These are phyloP conservation scores for Backusella liffmaniae DNA, from an alignment of 192 early-diverging fungal genomes.

Conservation along the genomic window DNA sequence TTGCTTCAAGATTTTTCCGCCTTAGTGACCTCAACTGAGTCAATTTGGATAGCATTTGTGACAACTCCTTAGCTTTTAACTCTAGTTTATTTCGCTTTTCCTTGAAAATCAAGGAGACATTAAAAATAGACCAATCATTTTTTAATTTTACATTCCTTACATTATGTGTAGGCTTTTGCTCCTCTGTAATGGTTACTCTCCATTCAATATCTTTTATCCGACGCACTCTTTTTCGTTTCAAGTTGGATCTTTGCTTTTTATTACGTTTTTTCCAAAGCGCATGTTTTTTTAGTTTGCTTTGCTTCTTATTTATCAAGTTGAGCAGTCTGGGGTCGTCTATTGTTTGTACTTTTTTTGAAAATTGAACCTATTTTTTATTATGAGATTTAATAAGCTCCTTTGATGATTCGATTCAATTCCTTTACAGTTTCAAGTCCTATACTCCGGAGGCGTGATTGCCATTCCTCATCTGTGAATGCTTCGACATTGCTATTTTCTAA, in stretches of 20 bases:
- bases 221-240: not conserved
- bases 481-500: not conserved
- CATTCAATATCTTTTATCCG: not conserved
- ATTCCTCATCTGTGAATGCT: not conserved
- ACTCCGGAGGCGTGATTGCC: not conserved
- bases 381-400: not conserved
- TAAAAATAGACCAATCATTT: no score
- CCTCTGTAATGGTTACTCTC: not conserved
- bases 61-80: not conserved
- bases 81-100: not conserved
- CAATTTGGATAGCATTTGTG: not conserved
- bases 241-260: not conserved
- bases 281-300: not conserved
- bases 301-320: not conserved
- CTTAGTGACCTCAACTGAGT: not conserved
- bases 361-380: not conserved
- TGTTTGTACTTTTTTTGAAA: not conserved
- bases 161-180: not conserved
- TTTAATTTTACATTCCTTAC: not conserved
- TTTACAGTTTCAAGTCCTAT: slow-evolving; percentile 1
- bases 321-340: not conserved
- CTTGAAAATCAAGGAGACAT: not conserved
- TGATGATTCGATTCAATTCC: not conserved
- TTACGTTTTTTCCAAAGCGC: not conserved
- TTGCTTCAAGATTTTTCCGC: not conserved